These are phyloP conservation scores for Suhomyces wounanorum DNA, from an alignment of 1,139 yeast genomes.

Conservation along the genomic window DNA sequence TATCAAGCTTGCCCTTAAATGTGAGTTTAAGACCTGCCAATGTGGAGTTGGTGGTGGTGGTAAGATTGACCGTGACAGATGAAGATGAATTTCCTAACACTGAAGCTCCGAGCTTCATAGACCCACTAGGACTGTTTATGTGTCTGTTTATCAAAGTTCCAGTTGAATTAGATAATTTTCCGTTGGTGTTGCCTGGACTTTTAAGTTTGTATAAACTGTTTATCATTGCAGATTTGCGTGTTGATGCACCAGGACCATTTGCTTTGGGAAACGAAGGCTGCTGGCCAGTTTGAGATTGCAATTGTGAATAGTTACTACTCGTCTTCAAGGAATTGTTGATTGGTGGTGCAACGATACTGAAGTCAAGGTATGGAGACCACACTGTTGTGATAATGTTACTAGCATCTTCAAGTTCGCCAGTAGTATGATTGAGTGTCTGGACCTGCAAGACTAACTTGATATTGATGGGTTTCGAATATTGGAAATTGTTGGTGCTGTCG, in stretches of 20 bases:
- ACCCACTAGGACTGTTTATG: neutral
- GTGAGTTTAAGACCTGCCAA: constrained; percentile 57
- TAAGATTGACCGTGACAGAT: constrained; percentile 46
- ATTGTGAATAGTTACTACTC: constrained; percentile 24
- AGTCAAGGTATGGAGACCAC: constrained; percentile 66
- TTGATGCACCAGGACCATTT: constrained; percentile 8
- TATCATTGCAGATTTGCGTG: constrained; percentile 24
- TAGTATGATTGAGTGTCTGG: constrained; percentile 19
- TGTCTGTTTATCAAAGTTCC: constrained; percentile 6
- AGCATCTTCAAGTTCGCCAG: constrained; percentile 16
- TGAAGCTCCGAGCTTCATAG: constrained; percentile 14
- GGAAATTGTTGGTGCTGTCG: constrained; percentile 16
- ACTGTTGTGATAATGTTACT: constrained; percentile 49
- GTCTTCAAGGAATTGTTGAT: constrained; percentile 42
- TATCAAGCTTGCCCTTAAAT: constrained; percentile 63
- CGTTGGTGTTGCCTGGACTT: constrained; percentile 14
- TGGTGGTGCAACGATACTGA: constrained; percentile 51
- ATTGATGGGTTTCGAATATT: constrained; percentile 33
- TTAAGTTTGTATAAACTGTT: constrained; percentile 21
- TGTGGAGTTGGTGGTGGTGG: constrained; percentile 33
- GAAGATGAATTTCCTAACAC: constrained; percentile 31
- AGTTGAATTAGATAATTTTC: constrained; percentile 6
- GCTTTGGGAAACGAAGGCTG: neutral
- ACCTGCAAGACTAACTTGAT: constrained; percentile 34
- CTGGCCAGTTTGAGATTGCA: constrained; percentile 23